Evolutionary conservation across 768 basidiomycete genomes (phyloP), one percentile per base, ranked within the genome.

Genomic region (Pleurotus cornucopiae): DNA sequence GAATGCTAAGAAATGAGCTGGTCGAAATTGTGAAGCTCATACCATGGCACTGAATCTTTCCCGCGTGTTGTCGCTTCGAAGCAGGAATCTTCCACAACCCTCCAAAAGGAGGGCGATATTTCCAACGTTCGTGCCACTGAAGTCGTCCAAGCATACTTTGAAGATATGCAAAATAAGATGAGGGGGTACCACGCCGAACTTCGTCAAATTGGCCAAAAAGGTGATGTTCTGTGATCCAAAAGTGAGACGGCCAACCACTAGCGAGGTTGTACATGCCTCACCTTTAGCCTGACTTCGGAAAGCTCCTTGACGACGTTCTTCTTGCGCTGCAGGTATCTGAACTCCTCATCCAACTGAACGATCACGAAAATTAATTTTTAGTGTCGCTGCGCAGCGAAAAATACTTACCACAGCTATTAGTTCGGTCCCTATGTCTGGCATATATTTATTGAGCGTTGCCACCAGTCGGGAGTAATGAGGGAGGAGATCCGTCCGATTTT

Each of bases 121-220:
- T 67, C 98, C 97, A 37, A 99, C 81, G 64, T 98, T 99, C 16
- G 85, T 84, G 2, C 90, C 91, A 1, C 88, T 86, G 64, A 99
- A 93, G 67, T 98, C 96, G 66, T 98, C 96, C 63, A 98, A 74
- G 70, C 92, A 96, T 49, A 96, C 94, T 82, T 98, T 98, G 77
- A 96, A 90, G 63, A 93, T 89, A 68, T 98, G 95, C 46, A 99
- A 74, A 63, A 98, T 93, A 55, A 96, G 77, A 68, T 98, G 94
- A 3, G 87, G 74, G 25, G 93, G 94, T 6, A 98, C 91, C 18
- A 98, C 85, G 39, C 82, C 77, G 70, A 98, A 98, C 71, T 99
- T 99, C n/a, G 95, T 95, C 63, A 99, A 73, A 69, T 89, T 96
- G 4, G 91, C 89, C 56, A 94, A 70, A 72, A 89, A 99, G 11